These are phyloP conservation scores for Bombardia bombarda DNA, from an alignment of 495 filamentous ascomycete species.

Conservation along the genomic window DNA sequence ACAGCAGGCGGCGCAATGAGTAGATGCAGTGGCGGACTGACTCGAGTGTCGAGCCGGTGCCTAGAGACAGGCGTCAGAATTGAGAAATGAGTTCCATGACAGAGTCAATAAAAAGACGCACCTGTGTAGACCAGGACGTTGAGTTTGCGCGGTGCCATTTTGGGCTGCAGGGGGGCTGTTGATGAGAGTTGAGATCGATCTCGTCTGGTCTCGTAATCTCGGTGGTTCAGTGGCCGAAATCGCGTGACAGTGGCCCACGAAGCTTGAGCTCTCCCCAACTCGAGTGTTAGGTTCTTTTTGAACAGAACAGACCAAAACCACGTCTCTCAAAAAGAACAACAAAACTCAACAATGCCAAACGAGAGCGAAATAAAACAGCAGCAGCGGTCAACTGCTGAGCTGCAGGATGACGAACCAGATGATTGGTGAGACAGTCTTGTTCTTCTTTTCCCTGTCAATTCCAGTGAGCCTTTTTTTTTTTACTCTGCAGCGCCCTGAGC, in stretches of 20 bases:
- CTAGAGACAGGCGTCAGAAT: slow-evolving; percentile 30
- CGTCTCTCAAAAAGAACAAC: background rate
- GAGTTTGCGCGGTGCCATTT: slow-evolving; percentile 55
- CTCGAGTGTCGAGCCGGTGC: slow-evolving; percentile 75
- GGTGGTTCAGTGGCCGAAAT: too few species aligned
- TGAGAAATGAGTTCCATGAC: background rate
- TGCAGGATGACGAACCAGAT: slow-evolving; percentile 83
- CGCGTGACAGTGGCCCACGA: too few species aligned
- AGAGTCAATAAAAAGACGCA: slow-evolving; percentile 23
- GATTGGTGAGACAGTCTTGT: slow-evolving; percentile 61
- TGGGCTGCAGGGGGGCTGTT: slow-evolving; percentile 17
- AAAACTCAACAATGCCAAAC: slow-evolving; percentile 26
- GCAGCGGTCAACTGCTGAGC: slow-evolving; percentile 7
- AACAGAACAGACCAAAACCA: too few species aligned
- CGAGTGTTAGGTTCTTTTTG: too few species aligned
- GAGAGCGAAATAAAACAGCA: slow-evolving; percentile 35
- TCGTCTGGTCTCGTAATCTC: too few species aligned
- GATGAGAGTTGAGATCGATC: too few species aligned
- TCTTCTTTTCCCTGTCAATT: background rate
- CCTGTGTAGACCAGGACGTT: slow-evolving; percentile 87
- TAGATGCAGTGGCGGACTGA: slow-evolving; percentile 87
- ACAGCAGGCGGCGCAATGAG: slow-evolving; percentile 80
- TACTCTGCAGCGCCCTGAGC: background rate
- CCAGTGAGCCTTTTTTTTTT: background rate
- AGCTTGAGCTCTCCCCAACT: too few species aligned